These are phyloP conservation scores for Haematococcus sp. DNA, from an alignment of 139 green algal species.

Conservation along the genomic window DNA sequence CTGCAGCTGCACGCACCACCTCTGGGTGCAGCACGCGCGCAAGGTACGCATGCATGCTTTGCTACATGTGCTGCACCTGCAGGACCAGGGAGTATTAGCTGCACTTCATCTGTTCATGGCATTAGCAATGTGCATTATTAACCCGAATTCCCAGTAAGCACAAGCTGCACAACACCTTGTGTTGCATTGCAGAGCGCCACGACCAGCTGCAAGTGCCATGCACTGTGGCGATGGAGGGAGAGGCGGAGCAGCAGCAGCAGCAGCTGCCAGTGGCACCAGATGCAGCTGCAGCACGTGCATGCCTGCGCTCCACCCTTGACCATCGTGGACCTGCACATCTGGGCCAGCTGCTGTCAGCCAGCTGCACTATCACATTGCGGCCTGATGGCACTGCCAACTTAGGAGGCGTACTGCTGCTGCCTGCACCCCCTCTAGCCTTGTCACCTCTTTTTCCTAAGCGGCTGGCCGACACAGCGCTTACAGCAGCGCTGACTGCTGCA, in stretches of 20 bases:
- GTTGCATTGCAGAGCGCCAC: neutral
- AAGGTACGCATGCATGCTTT: neutral
- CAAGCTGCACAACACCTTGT: too few relatives aligned
- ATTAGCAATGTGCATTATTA: too few relatives aligned
- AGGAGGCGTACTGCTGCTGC: constrained; percentile 16
- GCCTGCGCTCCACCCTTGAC: constrained; percentile 15
- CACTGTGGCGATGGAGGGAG: neutral
- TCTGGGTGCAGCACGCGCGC: neutral
- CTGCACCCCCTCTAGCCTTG: constrained; percentile 16
- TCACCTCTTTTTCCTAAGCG: constrained; percentile 46
- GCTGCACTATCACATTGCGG: neutral
- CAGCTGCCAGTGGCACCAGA: neutral
- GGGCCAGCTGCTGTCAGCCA: neutral
- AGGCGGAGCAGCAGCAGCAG: neutral
- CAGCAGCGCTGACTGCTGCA: constrained; percentile 20
- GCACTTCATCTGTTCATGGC: too few relatives aligned
- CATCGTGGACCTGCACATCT: neutral
- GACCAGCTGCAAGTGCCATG: constrained; percentile 7
- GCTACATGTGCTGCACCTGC: too few relatives aligned
- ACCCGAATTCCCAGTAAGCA: too few relatives aligned
- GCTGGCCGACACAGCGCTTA: constrained; percentile 37
- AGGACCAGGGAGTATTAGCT: too few relatives aligned
- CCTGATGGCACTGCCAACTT: neutral
- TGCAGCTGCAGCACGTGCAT: neutral
- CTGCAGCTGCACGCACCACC: neutral